These are phyloP conservation scores for Starmerella etchellsii DNA, from an alignment of 805 yeast species.

Conservation along the genomic window DNA sequence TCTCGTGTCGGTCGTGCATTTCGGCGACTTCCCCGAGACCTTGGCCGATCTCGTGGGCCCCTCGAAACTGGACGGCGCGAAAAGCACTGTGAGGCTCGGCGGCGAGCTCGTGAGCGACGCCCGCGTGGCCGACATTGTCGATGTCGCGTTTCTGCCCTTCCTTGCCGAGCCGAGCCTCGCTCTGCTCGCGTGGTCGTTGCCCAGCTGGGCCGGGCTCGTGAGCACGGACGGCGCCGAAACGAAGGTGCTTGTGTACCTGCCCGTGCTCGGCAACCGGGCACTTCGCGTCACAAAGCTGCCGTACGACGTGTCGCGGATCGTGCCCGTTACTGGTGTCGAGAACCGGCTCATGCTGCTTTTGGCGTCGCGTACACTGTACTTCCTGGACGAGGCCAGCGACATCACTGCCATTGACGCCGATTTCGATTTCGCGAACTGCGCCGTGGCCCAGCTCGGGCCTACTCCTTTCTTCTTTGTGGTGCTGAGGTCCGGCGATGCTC, in stretches of 20 bases:
- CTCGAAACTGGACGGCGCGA: slow-evolving; percentile 21
- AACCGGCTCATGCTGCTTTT: slow-evolving; percentile 4
- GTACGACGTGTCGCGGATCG: slow-evolving; percentile 52
- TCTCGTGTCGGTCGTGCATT: slow-evolving; percentile 28
- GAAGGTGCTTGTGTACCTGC: background rate
- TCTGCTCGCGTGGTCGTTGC: slow-evolving; percentile 42
- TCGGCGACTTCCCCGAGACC: slow-evolving; percentile 37
- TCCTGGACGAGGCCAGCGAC: background rate
- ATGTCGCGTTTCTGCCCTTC: slow-evolving; percentile 55
- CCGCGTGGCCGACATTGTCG: slow-evolving; percentile 38
- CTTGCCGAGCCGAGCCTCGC: slow-evolving; percentile 78
- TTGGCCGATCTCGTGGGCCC: slow-evolving; percentile 38
- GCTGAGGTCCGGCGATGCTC: background rate
- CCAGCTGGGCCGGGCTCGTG: slow-evolving; percentile 71
- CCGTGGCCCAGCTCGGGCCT: slow-evolving; percentile 1
- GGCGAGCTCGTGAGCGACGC: background rate
- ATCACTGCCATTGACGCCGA: background rate
- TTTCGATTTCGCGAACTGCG: slow-evolving; percentile 1
- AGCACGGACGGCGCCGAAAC: slow-evolving; percentile 28
- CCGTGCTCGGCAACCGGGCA: background rate
- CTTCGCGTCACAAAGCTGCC: slow-evolving; percentile 29
- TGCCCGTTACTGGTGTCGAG: slow-evolving; percentile 36
- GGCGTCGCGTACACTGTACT: background rate
- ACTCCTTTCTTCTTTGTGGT: background rate
- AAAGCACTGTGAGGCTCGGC: background rate